These are phyloP conservation scores for Xylaria sp. DNA, from an alignment of 2,329 filamentous ascomycete genomes.

Conservation along the genomic window DNA sequence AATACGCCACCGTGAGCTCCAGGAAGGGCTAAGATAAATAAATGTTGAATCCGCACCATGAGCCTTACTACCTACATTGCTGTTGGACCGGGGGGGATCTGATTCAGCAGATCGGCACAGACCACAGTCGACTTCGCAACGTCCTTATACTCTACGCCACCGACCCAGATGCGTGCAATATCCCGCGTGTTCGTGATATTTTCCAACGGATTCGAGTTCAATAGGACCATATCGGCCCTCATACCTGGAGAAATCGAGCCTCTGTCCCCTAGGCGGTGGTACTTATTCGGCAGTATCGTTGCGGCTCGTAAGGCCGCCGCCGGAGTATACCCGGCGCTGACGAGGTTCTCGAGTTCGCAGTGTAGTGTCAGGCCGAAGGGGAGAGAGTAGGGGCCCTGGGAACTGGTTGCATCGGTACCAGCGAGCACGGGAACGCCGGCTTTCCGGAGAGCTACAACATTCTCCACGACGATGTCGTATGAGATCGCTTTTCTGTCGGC, in stretches of 20 bases:
- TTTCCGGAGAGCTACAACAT: neutral
- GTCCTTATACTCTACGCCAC: conserved; percentile 1
- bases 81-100: neutral
- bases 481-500: neutral
- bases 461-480: neutral
- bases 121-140: neutral
- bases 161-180: neutral
- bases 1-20: neutral
- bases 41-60: neutral
- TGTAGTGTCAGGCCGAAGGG: neutral
- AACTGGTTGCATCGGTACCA: neutral
- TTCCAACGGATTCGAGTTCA: neutral
- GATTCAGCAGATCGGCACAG: neutral
- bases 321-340: neutral
- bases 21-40: neutral
- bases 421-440: neutral
- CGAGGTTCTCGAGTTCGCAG: neutral
- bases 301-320: neutral
- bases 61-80: neutral
- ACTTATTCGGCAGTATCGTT: neutral
- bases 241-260: neutral
- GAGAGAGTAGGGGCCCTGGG: neutral
- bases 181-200: neutral
- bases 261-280: neutral
- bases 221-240: neutral